phyloP scores from a whole-genome alignment of 345 rosid species.

The Euphorbia lathyris region DNA sequence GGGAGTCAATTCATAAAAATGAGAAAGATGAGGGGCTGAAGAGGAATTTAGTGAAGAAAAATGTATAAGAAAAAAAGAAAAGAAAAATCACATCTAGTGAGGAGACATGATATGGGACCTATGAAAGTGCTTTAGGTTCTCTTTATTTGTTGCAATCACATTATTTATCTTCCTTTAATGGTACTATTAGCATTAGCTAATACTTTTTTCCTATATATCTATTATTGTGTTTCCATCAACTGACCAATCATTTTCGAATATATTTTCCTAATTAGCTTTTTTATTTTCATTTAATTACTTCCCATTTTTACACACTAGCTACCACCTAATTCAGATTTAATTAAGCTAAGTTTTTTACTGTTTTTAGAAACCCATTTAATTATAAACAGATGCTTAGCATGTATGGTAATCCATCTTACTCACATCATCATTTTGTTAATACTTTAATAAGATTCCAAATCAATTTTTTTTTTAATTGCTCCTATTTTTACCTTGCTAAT shows the following conservation, averaged over 20 bases:
- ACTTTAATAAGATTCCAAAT: background rate
- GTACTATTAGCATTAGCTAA: constrained; percentile 53
- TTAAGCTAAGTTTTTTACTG: constrained; percentile 6
- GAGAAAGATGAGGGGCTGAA: no score
- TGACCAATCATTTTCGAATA: constrained; percentile 47
- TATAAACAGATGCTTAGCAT: constrained; percentile 1
- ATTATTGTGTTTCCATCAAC: constrained; percentile 57
- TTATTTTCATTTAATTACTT: background rate
- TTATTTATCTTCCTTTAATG: constrained; percentile 52
- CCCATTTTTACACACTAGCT: background rate
- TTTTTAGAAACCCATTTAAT: background rate
- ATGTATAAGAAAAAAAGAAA: constrained; percentile 20
- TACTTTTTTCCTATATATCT: constrained; percentile 34
- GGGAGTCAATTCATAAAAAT: no score
- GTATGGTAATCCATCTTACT: constrained; percentile 1
- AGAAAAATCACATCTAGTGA: constrained; percentile 34
- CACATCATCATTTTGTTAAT: background rate
- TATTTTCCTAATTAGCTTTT: background rate
- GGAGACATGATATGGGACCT: constrained; percentile 64
- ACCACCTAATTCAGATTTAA: constrained; percentile 1
- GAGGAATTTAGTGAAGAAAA: background rate
- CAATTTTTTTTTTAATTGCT: no score
- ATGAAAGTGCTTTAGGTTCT: constrained; percentile 60
- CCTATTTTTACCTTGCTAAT: background rate
- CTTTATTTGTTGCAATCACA: constrained; percentile 45